Evolutionary conservation across 2,329 filamentous ascomycete species (phyloP), one percentile per base, ranked within the genome.

Genomic region (Fulvia fulva): DNA sequence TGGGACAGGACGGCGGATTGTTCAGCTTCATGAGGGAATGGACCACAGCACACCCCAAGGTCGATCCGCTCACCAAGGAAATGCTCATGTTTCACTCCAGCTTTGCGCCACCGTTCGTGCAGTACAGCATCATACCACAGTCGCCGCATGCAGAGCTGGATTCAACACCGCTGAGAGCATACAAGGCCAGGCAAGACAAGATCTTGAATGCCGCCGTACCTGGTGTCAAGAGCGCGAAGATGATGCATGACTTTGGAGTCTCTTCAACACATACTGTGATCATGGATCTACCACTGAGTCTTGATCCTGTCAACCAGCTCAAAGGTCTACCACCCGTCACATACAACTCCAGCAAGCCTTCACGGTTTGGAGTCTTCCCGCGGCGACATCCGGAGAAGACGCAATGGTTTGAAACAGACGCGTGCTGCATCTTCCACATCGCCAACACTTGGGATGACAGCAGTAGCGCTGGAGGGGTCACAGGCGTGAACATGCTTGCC

Each of bases 191-290:
- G 26, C 47, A 32, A 11, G 26, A 50, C 41, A 69, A 63, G 43
- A 64, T 76, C 50, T 73, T 87, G 56, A 83, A 84, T 62, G 73
- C 77, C 6, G 76, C 84, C 0, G 78, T 90, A 0, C 81, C 85
- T 0, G 86, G 86, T 0, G 77, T 89, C 25, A 75, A 76, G 3
- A 82, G 82, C 1, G 83, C 86, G 1, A 88, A 87, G 68, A 87
- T 90, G 81, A 90, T 90, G 86, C 87, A 90, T 67, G 87, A 90
- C 69, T 90, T 89, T 71, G 87, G 87, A 14, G 86, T 87, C 1
- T 87, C 86, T 1, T 77, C 74, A 5, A 71, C 68, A 5, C 80
- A 88, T 65, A 88, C 86, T 0, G 74, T 89, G 37, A 87, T 90
- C 56, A 80, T 90, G 73, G 87, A 90, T 65, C 76, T 89, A 9